phyloP scores from a whole-genome alignment of 1,284 basidiomycete species.

The Moniliophthora roreri region DNA sequence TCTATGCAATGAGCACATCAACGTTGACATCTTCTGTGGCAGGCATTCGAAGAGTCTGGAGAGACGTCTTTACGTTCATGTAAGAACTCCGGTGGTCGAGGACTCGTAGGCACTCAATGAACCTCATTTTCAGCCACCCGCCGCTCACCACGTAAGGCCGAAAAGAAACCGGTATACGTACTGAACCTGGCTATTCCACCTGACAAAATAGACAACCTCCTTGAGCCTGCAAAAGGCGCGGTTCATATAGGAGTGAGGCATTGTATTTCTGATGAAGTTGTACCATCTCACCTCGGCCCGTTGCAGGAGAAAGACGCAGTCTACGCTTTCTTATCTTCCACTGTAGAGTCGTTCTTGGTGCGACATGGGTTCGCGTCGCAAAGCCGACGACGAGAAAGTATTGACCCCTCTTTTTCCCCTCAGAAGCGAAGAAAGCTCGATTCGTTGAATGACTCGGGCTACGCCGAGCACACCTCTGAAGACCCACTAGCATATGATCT shows the following conservation, averaged over 20 bases:
- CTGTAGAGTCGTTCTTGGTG: conserved; percentile 65
- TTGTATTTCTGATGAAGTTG: not conserved
- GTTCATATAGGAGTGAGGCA: conserved; percentile 66
- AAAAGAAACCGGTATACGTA: conserved; percentile 80
- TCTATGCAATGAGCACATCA: conserved; percentile 1
- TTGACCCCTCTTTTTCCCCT: conserved; percentile 25
- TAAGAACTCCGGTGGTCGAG: conserved; percentile 32
- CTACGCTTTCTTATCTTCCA: conserved; percentile 52
- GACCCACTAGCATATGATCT: conserved; percentile 10
- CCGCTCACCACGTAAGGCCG: conserved; percentile 72
- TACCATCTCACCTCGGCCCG: not conserved
- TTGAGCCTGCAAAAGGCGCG: conserved; percentile 73
- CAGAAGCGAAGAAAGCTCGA: conserved; percentile 41
- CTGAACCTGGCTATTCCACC: conserved; percentile 71
- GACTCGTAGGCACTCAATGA: conserved; percentile 4
- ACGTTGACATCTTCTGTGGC: conserved; percentile 4
- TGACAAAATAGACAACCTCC: conserved; percentile 68
- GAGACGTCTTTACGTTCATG: conserved; percentile 43
- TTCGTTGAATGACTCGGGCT: conserved; percentile 30
- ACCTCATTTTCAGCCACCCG: conserved; percentile 41
- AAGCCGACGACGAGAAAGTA: not conserved
- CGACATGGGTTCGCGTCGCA: conserved; percentile 57
- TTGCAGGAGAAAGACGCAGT: conserved; percentile 55
- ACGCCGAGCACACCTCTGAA: conserved; percentile 24
- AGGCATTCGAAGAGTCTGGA: conserved; percentile 68